Base-by-base conservation (phyloP, 2,329 filamentous ascomycete genomes). In the Paracorniculantispora psalliotae region DNA sequence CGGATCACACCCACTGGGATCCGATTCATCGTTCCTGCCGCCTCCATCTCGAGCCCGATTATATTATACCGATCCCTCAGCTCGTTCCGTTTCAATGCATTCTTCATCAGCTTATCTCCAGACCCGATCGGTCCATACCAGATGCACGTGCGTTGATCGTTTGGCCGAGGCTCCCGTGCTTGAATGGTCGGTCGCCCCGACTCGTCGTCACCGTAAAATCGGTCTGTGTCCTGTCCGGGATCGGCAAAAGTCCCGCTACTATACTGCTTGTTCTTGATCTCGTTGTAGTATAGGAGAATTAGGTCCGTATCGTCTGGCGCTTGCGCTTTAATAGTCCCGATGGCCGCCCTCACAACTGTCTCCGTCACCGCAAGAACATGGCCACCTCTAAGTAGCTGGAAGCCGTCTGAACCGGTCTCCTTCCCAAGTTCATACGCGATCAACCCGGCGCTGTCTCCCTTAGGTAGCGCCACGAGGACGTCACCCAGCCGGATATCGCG, bases 401-500 rank as follows among this genome's bases (percentile, higher is more conserved):
- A 67, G 1, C 63, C 66, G 30, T 62, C 61, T 10, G 54, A 33
- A 7, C 52, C 61, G 10, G 47, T 68, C 7, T 72, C 67, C 69
- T 50, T 50, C 0, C 70, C 69, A 2, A 73, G 55, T 1, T 69
- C 65, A 50, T 74, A 75, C 1, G 69, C 64, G 7, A 74, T 52
- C 0, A 73, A 41, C 0, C 64, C 69, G 1, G 70, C 61, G 17
- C 60, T 65, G 1, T 70, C 66, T 0, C 65, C 62, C 1, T 65
- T 50, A 0, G 66, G 57, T 15, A 70, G 57, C 10, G 64, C 69
- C 0, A 75, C 70, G 3, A 76, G 65, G 3, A 75, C 62, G 60
- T 74, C 71, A 4, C 73, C 73, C 1, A 76, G 65, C 4, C 72
- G 68, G 23, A 75, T 75, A 63, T 75, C 72, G 19, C 66, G 65